Base-by-base conservation (phyloP, 352 stramenopile species). In the Pythium aquatile region DNA sequence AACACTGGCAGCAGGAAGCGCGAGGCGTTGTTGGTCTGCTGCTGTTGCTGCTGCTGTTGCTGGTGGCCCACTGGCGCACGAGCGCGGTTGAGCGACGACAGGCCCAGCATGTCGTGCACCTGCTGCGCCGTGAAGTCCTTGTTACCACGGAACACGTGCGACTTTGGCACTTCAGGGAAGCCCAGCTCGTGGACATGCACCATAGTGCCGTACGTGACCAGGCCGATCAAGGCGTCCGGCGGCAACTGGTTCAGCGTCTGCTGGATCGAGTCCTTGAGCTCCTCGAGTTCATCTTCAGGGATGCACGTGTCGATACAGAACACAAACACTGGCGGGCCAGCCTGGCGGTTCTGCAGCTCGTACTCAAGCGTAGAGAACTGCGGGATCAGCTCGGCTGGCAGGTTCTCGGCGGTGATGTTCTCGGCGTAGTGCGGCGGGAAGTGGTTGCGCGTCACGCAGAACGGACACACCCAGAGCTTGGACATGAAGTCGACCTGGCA, bases 311-410 rank as follows among this genome's bases (percentile, higher is more conserved):
- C 98, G 63, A 99, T 93, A 49, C 81, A 92, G 55, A 99, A 99
- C 20, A 99, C 78, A 75, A 99, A 99, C 33, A 98, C 94, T 8
- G 98, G 97, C n/a, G 97, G 96, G 14, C 97, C 94, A 17, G 88
- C 88, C 65, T 94, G 78, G 26, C 85, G 85, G 66, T 91, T 88
- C 70, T 98, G 96, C 52, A 99, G 81, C 72, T 99, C 96, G 77
- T 99, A 99, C 78, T 99, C 98, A 29, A 99, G 91, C 42, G 97
- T 99, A n/a, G 94, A 98, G 79, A 98, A 99, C 77, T 99, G 94
- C 42, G 97, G 96, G 73, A 99, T 99, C 7, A 99, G 88, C 76
- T 99, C 98, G 7, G 98, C 97, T 3, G 98, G 98, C 29, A 99
- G 79, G 76, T 99, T 99, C 20, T 93, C 94, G 77, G 99, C 97